Evolutionary conservation across 2,329 filamentous ascomycete species (phyloP).

Genomic region (Exophiala viscosa): DNA sequence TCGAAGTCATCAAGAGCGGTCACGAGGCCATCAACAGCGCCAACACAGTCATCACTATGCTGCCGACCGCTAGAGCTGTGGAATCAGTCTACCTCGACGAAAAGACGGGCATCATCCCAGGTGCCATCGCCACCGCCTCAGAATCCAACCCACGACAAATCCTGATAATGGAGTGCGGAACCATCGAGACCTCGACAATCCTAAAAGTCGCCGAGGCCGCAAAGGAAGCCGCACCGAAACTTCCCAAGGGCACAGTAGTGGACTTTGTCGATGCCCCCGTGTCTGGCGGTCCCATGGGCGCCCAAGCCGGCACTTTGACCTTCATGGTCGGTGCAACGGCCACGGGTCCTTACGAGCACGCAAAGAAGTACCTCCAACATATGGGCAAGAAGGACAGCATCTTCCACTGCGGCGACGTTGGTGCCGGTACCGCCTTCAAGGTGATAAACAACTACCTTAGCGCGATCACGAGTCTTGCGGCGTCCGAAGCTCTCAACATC

Average conservation of each 20-base stretch:
- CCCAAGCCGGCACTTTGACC: slow-evolving; percentile 49
- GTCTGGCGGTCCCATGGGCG: slow-evolving; percentile 52
- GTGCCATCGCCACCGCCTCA: slow-evolving; percentile 33
- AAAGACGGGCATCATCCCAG: slow-evolving; percentile 37
- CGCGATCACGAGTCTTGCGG: slow-evolving; percentile 28
- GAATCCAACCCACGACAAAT: slow-evolving; percentile 44
- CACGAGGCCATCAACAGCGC: slow-evolving; percentile 39
- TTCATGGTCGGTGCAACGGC: slow-evolving; percentile 55
- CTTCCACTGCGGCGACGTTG: slow-evolving; percentile 32
- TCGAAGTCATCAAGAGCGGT: slow-evolving; percentile 37
- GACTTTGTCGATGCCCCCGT: slow-evolving; percentile 54
- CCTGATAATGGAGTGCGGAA: slow-evolving; percentile 52
- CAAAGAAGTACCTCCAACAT: slow-evolving; percentile 34
- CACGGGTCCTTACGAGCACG: slow-evolving; percentile 37
- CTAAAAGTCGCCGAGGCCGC: slow-evolving; percentile 40
- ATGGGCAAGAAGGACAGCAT: slow-evolving; percentile 51
- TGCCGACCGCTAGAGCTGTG: slow-evolving; percentile 52
- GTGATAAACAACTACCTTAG: slow-evolving; percentile 33
- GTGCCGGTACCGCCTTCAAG: slow-evolving; percentile 32
- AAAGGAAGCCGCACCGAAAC: slow-evolving; percentile 14
- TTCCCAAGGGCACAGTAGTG: slow-evolving; percentile 28
- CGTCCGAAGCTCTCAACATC: slow-evolving; percentile 32
- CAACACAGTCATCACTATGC: slow-evolving; percentile 52
- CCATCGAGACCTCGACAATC: slow-evolving; percentile 53
- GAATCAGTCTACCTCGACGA: slow-evolving; percentile 49